phyloP scores from a whole-genome alignment of 2,329 filamentous ascomycete genomes.

The Talaromyces albobiverticillius region DNA sequence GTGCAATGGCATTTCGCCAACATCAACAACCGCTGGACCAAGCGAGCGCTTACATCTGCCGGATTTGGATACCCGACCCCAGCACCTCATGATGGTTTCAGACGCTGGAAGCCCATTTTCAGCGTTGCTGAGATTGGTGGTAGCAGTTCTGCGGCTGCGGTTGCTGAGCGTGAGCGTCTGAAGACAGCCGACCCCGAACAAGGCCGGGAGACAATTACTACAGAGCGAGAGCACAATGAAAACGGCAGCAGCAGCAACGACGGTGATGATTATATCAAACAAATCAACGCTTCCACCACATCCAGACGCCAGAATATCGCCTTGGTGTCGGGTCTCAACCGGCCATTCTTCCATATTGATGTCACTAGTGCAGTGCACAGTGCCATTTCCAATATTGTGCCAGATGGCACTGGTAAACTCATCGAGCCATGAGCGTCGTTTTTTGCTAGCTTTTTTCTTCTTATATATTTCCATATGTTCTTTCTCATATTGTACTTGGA shows the following conservation, averaged over 20 bases:
- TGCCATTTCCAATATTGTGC: slow-evolving; percentile 67
- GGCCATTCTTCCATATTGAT: slow-evolving; percentile 92
- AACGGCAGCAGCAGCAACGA: slow-evolving; percentile 26
- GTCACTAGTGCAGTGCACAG: slow-evolving; percentile 84
- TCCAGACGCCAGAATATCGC: slow-evolving; percentile 49
- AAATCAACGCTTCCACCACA: slow-evolving; percentile 48
- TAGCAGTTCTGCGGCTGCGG: slow-evolving; percentile 64
- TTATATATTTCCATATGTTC: too few relatives aligned
- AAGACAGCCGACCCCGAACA: slow-evolving; percentile 30
- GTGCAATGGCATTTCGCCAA: slow-evolving; percentile 97
- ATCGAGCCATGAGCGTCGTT: slow-evolving; percentile 4
- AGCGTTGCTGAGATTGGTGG: slow-evolving; percentile 84
- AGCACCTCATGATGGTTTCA: slow-evolving; percentile 48
- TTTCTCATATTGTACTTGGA: not conserved
- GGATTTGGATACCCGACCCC: slow-evolving; percentile 81
- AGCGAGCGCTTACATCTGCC: slow-evolving; percentile 79
- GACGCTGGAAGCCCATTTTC: slow-evolving; percentile 92
- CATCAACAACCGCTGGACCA: slow-evolving; percentile 92
- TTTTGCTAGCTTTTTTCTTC: too few relatives aligned
- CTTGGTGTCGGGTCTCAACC: slow-evolving; percentile 79
- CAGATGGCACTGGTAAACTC: not conserved
- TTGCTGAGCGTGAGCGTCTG: slow-evolving; percentile 63
- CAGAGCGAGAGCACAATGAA: slow-evolving; percentile 29
- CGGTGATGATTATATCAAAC: slow-evolving; percentile 39
- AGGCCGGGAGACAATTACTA: slow-evolving; percentile 29